phyloP scores from a whole-genome alignment of 2,329 filamentous ascomycete genomes.

The Beauveria australis region DNA sequence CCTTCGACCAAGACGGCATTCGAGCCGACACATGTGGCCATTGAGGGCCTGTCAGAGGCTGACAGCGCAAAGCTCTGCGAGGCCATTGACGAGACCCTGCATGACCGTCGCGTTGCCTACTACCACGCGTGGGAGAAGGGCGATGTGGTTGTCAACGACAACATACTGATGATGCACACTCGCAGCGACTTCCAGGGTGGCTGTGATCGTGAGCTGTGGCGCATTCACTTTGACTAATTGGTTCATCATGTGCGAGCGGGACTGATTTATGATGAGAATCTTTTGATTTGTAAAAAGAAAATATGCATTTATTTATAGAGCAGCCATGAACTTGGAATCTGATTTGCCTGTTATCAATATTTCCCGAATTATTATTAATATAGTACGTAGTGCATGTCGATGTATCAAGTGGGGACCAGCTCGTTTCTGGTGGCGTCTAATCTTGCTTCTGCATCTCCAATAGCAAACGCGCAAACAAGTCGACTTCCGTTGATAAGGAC shows the following conservation, averaged over 20 bases:
- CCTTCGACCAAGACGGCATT: conserved; percentile 42
- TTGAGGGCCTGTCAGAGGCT: conserved; percentile 27
- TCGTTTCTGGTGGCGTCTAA: neutral
- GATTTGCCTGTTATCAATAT: neutral
- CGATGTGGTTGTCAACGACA: conserved; percentile 46
- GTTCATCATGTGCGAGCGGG: neutral
- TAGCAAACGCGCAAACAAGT: neutral
- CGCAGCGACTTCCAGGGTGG: conserved; percentile 36
- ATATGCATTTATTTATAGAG: neutral
- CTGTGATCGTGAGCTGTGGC: conserved; percentile 38
- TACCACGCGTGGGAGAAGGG: conserved; percentile 47
- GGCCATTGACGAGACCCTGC: conserved; percentile 33
- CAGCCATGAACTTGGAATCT: neutral
- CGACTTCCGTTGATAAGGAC: too few relatives aligned
- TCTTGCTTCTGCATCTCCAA: neutral
- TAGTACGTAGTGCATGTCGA: neutral
- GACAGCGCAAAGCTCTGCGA: conserved; percentile 30
- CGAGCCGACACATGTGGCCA: conserved; percentile 34
- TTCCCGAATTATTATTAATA: too few relatives aligned
- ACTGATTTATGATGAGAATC: neutral
- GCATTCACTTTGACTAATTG: conserved; percentile 39
- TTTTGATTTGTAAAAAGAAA: neutral
- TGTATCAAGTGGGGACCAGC: too few relatives aligned
- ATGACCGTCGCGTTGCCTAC: conserved; percentile 42
- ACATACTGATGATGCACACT: conserved; percentile 41